Evolutionary conservation across 768 basidiomycete species (phyloP).

Genomic region (Tremella yokohamensis): DNA sequence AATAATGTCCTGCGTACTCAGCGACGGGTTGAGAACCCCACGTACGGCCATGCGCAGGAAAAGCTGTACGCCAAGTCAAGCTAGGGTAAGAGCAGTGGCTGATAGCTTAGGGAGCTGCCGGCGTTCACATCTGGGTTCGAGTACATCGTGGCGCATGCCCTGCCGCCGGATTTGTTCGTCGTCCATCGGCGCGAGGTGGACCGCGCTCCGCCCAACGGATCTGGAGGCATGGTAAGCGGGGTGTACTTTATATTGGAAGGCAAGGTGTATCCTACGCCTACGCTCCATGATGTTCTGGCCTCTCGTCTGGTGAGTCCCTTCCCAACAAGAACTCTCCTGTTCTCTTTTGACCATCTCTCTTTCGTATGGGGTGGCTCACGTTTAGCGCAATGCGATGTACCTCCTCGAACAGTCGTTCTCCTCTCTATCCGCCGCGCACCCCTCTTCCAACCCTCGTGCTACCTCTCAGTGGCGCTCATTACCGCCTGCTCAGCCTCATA

Average conservation of each 20-base stretch:
- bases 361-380: background rate
- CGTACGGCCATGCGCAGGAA: conserved; percentile 40
- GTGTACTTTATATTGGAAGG: conserved; percentile 37
- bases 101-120: conserved; percentile 25
- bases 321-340: background rate
- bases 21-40: conserved; percentile 31
- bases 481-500: conserved; percentile 16
- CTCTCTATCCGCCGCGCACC: conserved; percentile 29
- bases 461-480: conserved; percentile 35
- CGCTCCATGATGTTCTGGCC: conserved; percentile 34
- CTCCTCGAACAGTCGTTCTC: conserved; percentile 32
- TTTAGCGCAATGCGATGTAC: conserved; percentile 35
- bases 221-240: conserved; percentile 22
- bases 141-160: conserved; percentile 39
- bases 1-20: conserved; percentile 40
- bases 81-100: too few species aligned
- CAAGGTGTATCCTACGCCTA: conserved; percentile 41
- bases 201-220: conserved; percentile 10
- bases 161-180: conserved; percentile 35
- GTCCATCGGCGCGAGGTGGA: conserved; percentile 33
- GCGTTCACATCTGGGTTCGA: conserved; percentile 41
- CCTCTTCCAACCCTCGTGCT: conserved; percentile 37
- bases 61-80: conserved; percentile 21
- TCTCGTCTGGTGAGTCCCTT: conserved; percentile 30
- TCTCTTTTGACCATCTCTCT: conserved; percentile 8